phyloP scores from a whole-genome alignment of 345 rosid genomes.

The Combretum micranthum region DNA sequence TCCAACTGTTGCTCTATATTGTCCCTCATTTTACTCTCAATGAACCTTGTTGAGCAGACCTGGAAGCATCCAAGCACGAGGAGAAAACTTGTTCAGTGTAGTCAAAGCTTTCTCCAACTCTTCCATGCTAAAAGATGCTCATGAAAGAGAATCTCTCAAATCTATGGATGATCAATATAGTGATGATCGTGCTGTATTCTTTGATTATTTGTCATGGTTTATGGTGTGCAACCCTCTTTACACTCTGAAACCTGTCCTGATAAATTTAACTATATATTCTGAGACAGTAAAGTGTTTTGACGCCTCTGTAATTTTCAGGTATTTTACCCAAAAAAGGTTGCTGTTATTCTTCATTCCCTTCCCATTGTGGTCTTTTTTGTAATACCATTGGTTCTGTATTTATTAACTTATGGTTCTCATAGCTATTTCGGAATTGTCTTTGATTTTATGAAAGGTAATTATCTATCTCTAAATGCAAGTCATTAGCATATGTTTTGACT shows the following conservation, averaged over 20 bases:
- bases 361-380: slow-evolving; percentile 55
- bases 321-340: slow-evolving; percentile 65
- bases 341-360: slow-evolving; percentile 61
- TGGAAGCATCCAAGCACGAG: slow-evolving; percentile 98
- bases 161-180: slow-evolving; percentile 23
- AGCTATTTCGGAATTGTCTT: slow-evolving; percentile 42
- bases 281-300: too few species aligned
- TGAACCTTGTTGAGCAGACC: slow-evolving; percentile 53
- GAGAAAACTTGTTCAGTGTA: slow-evolving; percentile 73
- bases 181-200: slow-evolving; percentile 80
- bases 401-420: slow-evolving; percentile 33
- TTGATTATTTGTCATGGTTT: slow-evolving; percentile 80
- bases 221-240: slow-evolving; percentile 30
- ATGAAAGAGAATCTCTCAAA: slow-evolving; percentile 41
- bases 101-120: slow-evolving; percentile 78
- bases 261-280: not conserved
- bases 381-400: slow-evolving; percentile 54
- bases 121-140: slow-evolving; percentile 55
- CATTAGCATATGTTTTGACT: not conserved
- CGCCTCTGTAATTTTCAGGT: slow-evolving; percentile 45
- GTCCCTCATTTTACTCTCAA: slow-evolving; percentile 25
- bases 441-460: slow-evolving; percentile 69
- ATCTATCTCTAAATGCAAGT: too few species aligned
- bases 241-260: not conserved
- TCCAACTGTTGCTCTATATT: slow-evolving; percentile 10